phyloP scores from a whole-genome alignment of 768 basidiomycete species.

The Suillus alpinus region DNA sequence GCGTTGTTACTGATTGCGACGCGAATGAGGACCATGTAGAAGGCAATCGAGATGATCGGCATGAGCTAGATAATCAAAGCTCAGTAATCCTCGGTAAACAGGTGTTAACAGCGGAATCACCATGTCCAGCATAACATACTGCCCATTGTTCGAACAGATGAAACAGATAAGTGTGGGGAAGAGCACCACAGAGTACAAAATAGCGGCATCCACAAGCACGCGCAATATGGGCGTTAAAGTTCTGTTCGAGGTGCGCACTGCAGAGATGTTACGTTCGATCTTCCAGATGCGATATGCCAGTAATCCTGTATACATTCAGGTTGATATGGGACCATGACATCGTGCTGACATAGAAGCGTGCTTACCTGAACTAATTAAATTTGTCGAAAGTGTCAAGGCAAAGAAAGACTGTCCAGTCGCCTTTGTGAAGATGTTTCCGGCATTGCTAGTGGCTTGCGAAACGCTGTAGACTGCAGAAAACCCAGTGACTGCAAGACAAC shows the following conservation, averaged over 20 bases:
- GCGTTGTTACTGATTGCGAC: neutral
- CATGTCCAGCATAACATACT: slow-evolving; percentile 1
- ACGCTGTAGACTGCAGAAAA: slow-evolving; percentile 7
- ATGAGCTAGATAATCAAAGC: neutral
- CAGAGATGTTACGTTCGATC: neutral
- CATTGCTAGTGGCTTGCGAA: slow-evolving; percentile 7
- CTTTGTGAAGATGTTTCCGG: slow-evolving; percentile 4
- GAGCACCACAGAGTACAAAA: slow-evolving; percentile 9
- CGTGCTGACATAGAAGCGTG: neutral
- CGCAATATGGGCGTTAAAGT: neutral
- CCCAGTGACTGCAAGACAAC: neutral
- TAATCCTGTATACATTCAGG: neutral
- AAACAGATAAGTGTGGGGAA: slow-evolving; percentile 9
- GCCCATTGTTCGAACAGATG: slow-evolving; percentile 7
- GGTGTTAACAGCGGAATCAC: neutral
- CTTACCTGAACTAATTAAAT: slow-evolving; percentile 9
- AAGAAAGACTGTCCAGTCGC: slow-evolving; percentile 9
- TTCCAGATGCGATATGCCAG: slow-evolving; percentile 11
- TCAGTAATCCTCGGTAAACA: neutral
- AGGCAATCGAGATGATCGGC: slow-evolving; percentile 12
- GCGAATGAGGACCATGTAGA: slow-evolving; percentile 9
- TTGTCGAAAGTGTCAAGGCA: slow-evolving; percentile 8
- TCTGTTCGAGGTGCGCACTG: neutral
- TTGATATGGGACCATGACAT: neutral
- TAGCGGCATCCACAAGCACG: slow-evolving; percentile 8